These are phyloP conservation scores for Gonium pectorale DNA, from an alignment of 139 green algal species.

Conservation along the genomic window DNA sequence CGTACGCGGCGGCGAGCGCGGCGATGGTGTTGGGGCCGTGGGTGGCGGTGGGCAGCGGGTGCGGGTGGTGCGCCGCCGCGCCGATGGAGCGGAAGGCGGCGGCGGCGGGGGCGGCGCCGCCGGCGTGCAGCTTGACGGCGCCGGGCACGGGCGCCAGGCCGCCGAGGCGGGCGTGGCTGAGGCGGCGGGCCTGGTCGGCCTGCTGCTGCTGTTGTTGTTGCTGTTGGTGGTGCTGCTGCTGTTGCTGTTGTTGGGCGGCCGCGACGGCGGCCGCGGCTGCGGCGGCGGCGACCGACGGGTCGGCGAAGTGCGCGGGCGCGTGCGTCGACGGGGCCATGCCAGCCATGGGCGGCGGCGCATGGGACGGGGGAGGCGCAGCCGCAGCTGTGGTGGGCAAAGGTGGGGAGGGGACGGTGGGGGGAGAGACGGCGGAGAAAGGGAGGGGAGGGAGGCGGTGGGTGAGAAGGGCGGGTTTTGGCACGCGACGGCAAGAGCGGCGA, in stretches of 20 bases:
- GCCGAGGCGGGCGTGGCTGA: neutral
- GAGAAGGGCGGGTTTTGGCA: too few relatives aligned
- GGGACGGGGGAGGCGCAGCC: too few relatives aligned
- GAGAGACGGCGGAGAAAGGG: too few relatives aligned
- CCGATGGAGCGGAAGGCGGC: conserved; percentile 40
- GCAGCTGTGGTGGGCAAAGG: too few relatives aligned
- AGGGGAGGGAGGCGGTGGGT: too few relatives aligned
- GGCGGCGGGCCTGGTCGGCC: neutral
- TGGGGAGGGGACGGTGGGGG: too few relatives aligned
- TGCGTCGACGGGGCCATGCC: too few relatives aligned
- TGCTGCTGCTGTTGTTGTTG: neutral
- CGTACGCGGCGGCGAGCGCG: neutral
- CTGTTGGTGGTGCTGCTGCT: too few relatives aligned
- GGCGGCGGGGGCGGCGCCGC: conserved; percentile 1
- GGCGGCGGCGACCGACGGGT: neutral
- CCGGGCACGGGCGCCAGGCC: conserved; percentile 1
- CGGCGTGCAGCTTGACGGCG: neutral
- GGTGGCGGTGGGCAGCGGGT: neutral
- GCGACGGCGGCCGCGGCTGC: neutral
- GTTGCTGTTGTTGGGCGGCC: too few relatives aligned
- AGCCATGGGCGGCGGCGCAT: too few relatives aligned
- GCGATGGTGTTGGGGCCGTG: conserved; percentile 14
- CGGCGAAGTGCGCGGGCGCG: too few relatives aligned
- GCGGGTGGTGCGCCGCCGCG: conserved; percentile 24
- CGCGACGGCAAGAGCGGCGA: too few relatives aligned